Base-by-base conservation (phyloP, 257 asterid genomes). In the Jacaranda mimosifolia region DNA sequence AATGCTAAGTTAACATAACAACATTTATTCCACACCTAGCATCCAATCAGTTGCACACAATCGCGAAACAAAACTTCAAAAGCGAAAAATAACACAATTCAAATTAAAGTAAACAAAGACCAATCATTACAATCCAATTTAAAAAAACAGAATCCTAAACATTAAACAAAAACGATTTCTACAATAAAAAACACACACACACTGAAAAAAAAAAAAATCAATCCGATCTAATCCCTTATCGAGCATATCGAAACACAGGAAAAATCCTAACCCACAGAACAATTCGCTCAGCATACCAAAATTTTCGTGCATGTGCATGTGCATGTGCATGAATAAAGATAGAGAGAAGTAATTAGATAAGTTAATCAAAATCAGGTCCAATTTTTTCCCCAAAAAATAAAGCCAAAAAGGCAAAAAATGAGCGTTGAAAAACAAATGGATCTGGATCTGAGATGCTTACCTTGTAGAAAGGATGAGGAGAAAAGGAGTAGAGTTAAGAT, bases 401-500 rank as follows among this genome's bases (percentile, higher is more conserved):
- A 74, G 42, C 40, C 45, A 56, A 48, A 48, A 5, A 3, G 13
- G 12, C 36, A 9, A 14, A 11, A 4, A 3, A 19, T 12, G n/a
- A 67, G 36, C 57, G 15, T 14, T 7, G 19, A 77, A 52, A 62
- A 40, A 14, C 51, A 52, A 32, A 63, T 35, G 84, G 66, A 79
- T 77, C 86, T 76, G 73, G 86, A 83, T 85, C 79, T 55, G 67
- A 76, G 68, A 82, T 43, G 67, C 84, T 57, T 82, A 92, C 97
- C 89, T 81, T 81, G 91, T 58, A 91, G 81, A 70, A 88, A 84
- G 15, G 89, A 82, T 13, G 90, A 84, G 38, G 95, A 88, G 55
- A 86, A 79, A 10, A 89, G 43, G 52, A 92, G 89, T 38, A 92
- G 85, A 63, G 87, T 66, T 56, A 92, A 78, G 82, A 91, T 65